Conservation (phyloP, 257 asterid species). For the Petunia secreta region DNA sequence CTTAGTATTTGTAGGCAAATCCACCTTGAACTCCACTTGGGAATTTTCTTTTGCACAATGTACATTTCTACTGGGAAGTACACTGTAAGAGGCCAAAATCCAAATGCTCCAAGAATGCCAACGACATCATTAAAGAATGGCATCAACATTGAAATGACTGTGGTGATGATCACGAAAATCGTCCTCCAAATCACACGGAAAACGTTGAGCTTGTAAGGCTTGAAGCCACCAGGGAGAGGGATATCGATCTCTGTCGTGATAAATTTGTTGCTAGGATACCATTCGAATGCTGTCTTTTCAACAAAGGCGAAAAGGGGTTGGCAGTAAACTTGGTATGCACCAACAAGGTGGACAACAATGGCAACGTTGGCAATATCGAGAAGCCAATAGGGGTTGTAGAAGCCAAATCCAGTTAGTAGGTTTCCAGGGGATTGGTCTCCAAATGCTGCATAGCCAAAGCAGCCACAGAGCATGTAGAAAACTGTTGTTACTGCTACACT, state of each 20-base stretch:
- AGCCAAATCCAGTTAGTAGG: slow-evolving; percentile 39
- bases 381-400: slow-evolving; percentile 44
- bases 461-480: slow-evolving; percentile 44
- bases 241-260: slow-evolving; percentile 31
- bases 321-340: slow-evolving; percentile 45
- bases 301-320: slow-evolving; percentile 43
- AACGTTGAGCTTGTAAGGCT: slow-evolving; percentile 30
- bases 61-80: slow-evolving; percentile 44
- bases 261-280: slow-evolving; percentile 32
- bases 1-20: slow-evolving; percentile 32
- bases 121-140: slow-evolving; percentile 44
- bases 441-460: slow-evolving; percentile 42
- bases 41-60: slow-evolving; percentile 36
- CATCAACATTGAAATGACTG: slow-evolving; percentile 38
- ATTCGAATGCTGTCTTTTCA: slow-evolving; percentile 28
- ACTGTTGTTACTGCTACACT: slow-evolving; percentile 37
- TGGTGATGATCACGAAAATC: slow-evolving; percentile 30
- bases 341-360: slow-evolving; percentile 41
- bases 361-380: slow-evolving; percentile 39
- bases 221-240: slow-evolving; percentile 25
- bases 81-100: slow-evolving; percentile 43
- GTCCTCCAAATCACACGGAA: slow-evolving; percentile 41
- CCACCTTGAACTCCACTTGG: slow-evolving; percentile 38
- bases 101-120: slow-evolving; percentile 38
- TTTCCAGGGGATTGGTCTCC: slow-evolving; percentile 38